phyloP scores from a whole-genome alignment of 306 rosid genomes.

The Casuarina glauca region DNA sequence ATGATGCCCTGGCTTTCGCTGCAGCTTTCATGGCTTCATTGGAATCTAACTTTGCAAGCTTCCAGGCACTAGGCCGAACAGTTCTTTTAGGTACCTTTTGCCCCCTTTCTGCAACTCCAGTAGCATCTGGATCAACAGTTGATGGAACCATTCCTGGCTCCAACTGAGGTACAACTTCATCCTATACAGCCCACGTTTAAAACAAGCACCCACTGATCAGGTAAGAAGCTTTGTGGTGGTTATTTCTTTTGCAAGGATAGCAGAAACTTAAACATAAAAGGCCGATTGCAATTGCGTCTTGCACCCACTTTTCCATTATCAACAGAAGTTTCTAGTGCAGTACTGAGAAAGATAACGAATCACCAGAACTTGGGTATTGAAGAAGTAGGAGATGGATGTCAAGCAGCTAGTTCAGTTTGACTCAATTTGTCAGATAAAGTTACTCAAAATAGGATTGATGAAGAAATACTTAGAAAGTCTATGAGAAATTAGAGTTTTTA shows the following conservation, averaged over 20 bases:
- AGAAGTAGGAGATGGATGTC: too few species aligned
- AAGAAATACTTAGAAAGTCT: too few species aligned
- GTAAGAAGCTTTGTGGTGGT: neutral
- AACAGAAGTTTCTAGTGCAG: too few species aligned
- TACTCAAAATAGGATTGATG: too few species aligned
- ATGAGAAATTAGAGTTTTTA: too few species aligned
- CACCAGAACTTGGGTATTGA: too few species aligned
- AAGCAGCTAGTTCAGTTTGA: too few species aligned
- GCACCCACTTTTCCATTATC: neutral
- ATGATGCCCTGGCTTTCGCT: constrained; percentile 97
- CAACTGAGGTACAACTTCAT: constrained; percentile 96
- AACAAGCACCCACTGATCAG: constrained; percentile 24
- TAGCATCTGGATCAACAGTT: constrained; percentile 93
- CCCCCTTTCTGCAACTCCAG: constrained; percentile 72
- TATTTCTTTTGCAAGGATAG: neutral
- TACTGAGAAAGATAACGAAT: too few species aligned
- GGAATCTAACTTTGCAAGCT: constrained; percentile 89
- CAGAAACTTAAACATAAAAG: neutral
- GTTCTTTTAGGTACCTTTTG: constrained; percentile 69
- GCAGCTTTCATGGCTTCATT: constrained; percentile 87
- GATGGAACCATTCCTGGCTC: constrained; percentile 99
- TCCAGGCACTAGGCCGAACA: constrained; percentile 91
- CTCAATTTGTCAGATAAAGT: too few species aligned
- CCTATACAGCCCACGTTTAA: constrained; percentile 50
- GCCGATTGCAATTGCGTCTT: neutral